Evolutionary conservation across 1,139 yeast species (phyloP).

Genomic region (Protomyces macrosporus): DNA sequence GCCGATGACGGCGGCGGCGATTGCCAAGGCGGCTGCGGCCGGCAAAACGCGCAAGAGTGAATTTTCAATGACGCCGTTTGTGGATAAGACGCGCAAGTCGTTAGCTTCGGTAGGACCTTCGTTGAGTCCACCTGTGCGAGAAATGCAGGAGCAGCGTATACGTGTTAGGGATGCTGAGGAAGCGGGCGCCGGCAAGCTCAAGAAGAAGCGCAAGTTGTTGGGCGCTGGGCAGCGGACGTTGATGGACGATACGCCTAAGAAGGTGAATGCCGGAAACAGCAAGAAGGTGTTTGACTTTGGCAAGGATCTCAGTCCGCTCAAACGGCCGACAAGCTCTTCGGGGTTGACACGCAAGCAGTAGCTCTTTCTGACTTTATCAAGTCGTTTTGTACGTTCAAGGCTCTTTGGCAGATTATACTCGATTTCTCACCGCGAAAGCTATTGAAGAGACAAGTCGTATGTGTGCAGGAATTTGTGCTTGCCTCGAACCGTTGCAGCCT

Average conservation of each 20-base stretch:
- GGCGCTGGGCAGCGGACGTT: conserved; percentile 13
- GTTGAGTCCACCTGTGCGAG: neutral
- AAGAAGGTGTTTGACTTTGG: conserved; percentile 13
- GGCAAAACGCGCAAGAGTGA: conserved; percentile 11
- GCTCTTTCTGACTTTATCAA: neutral
- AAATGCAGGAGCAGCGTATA: neutral
- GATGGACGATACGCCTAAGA: conserved; percentile 25
- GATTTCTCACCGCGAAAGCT: too few relatives aligned
- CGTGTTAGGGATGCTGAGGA: neutral
- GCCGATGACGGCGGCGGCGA: neutral
- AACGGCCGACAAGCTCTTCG: conserved; percentile 10
- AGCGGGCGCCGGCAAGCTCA: neutral
- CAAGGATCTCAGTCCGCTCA: conserved; percentile 15
- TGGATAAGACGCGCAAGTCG: conserved; percentile 8
- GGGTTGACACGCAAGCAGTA: neutral
- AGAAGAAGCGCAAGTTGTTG: conserved; percentile 18
- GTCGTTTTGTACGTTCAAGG: too few relatives aligned
- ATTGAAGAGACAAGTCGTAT: too few relatives aligned
- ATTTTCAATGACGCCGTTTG: conserved; percentile 19
- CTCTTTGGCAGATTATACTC: too few relatives aligned
- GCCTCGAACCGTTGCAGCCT: too few relatives aligned
- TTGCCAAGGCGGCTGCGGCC: neutral
- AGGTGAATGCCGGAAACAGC: neutral
- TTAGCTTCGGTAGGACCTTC: conserved; percentile 9
- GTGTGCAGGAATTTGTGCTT: too few relatives aligned